Evolutionary conservation across 1,284 basidiomycete species (phyloP).

Genomic region (Puccinia hordei): DNA sequence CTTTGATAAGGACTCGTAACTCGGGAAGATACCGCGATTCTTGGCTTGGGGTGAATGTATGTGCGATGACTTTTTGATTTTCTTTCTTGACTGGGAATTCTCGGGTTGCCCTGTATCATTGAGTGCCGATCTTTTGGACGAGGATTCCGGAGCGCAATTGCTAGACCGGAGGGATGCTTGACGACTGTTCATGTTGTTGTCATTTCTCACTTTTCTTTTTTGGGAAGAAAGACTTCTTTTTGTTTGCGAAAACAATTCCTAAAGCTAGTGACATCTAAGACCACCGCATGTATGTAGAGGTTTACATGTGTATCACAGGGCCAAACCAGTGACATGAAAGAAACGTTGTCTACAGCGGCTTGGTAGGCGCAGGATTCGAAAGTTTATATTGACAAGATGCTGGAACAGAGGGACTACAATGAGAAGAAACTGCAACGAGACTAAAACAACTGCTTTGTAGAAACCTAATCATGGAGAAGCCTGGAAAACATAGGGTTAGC

Average conservation of each 20-base stretch:
- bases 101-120: background rate
- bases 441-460: too few species aligned
- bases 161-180: constrained; percentile 3
- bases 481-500: background rate
- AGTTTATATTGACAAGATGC: too few species aligned
- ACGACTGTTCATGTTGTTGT: background rate
- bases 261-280: too few species aligned
- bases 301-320: too few species aligned
- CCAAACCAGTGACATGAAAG: background rate
- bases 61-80: background rate
- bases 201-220: background rate
- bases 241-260: too few species aligned
- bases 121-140: background rate
- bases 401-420: too few species aligned
- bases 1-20: background rate
- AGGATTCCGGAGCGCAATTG: background rate
- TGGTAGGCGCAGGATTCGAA: too few species aligned
- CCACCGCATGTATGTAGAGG: too few species aligned
- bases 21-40: background rate
- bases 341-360: background rate
- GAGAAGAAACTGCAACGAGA: too few species aligned
- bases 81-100: background rate
- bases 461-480: too few species aligned
- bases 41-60: too few species aligned
- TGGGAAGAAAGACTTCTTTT: background rate